These are phyloP conservation scores for Cercospora sp. DNA, from an alignment of 2,329 filamentous ascomycete species.

Conservation along the genomic window DNA sequence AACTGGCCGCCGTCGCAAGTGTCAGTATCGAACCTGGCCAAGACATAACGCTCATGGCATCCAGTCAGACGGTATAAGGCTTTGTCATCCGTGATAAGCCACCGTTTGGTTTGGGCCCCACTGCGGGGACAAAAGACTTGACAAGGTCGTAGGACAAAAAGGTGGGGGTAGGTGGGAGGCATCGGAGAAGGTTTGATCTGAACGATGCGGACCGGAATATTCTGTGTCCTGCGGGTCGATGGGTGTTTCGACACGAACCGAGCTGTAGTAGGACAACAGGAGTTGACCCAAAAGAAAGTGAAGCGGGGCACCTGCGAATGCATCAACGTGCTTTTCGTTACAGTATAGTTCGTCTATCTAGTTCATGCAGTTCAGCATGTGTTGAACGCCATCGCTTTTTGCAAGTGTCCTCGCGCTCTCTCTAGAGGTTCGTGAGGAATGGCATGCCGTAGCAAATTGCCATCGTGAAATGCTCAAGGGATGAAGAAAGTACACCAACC, in stretches of 20 bases:
- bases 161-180: background rate
- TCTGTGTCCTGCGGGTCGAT: background rate
- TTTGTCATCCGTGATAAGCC: background rate
- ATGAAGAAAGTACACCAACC: conserved; percentile 32
- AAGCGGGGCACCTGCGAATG: background rate
- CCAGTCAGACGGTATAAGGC: background rate
- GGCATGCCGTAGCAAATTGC: conserved; percentile 22
- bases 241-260: background rate
- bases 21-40: background rate
- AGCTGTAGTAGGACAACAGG: background rate
- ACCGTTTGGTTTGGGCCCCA: background rate
- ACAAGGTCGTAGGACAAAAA: background rate
- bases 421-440: conserved; percentile 19
- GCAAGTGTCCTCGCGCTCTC: conserved; percentile 21
- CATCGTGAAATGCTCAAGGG: conserved; percentile 25
- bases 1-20: background rate
- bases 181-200: background rate
- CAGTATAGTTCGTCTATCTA: conserved; percentile 35
- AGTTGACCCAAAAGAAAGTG: background rate
- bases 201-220: background rate
- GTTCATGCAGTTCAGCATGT: conserved; percentile 27
- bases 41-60: background rate
- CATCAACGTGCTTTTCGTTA: conserved; percentile 29
- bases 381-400: conserved; percentile 32
- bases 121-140: background rate